Percentiles rank a stretch among this genome's conserved stretches.
Conservation (phyloP, 108 stramenopile species). For the Fistulifera solaris region DNA sequence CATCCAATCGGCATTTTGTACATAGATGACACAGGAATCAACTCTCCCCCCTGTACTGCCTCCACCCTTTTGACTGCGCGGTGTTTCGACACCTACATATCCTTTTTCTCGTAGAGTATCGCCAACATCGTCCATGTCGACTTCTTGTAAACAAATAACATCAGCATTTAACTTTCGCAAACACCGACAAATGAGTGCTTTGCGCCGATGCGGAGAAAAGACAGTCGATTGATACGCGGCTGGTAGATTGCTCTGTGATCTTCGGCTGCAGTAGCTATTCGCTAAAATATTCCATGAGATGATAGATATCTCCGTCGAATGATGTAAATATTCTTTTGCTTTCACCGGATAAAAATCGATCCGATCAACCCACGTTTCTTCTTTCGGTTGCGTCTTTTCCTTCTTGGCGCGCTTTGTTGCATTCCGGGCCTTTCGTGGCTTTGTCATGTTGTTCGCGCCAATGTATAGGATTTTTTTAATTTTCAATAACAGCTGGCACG, state of each 20-base stretch:
- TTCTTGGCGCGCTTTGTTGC: constrained; percentile 6
- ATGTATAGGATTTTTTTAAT: background rate
- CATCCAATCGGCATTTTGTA: constrained; percentile 28
- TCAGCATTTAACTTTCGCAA: constrained; percentile 20
- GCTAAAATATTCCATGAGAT: constrained; percentile 65
- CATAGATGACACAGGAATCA: constrained; percentile 68
- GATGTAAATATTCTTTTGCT: background rate
- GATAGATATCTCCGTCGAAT: constrained; percentile 1
- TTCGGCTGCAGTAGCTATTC: constrained; percentile 52
- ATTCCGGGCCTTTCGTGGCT: background rate
- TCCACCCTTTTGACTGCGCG: constrained; percentile 18
- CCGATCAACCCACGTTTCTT: constrained; percentile 11
- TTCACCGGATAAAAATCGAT: background rate
- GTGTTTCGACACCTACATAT: constrained; percentile 43
- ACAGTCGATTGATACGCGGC: constrained; percentile 35
- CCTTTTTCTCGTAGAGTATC: constrained; percentile 28
- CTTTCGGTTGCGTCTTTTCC: background rate
- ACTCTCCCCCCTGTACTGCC: constrained; percentile 39
- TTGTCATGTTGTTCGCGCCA: background rate
- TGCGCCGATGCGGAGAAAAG: constrained; percentile 39
- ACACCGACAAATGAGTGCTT: constrained; percentile 21
- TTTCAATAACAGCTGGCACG: background rate
- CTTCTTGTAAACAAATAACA: constrained; percentile 67
- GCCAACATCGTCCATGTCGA: constrained; percentile 29
- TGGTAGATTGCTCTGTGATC: constrained; percentile 61